These are phyloP conservation scores for Phytophthora kernoviae DNA, from an alignment of 352 stramenopile species.

Conservation along the genomic window DNA sequence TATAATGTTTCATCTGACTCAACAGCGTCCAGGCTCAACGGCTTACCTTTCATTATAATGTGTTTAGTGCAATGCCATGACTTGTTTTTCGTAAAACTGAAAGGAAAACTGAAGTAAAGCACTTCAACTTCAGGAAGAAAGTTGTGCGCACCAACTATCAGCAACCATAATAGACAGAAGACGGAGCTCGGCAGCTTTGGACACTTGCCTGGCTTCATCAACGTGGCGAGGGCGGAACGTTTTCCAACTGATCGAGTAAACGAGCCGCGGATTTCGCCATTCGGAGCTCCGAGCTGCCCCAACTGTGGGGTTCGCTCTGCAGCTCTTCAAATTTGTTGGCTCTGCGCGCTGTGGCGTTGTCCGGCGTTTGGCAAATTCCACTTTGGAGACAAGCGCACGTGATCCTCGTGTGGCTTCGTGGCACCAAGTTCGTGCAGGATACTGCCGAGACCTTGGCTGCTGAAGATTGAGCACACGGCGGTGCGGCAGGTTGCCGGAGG, in stretches of 20 bases:
- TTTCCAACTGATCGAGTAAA: constrained; percentile 9
- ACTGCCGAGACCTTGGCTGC: not conserved
- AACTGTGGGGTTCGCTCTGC: not conserved
- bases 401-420: not conserved
- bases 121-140: not conserved
- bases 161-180: not conserved
- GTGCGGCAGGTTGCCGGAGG: not conserved
- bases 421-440: not conserved
- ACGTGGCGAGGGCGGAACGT: not conserved
- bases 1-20: too few species aligned
- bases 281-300: not conserved
- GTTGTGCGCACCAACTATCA: not conserved
- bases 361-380: constrained; percentile 8
- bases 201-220: not conserved
- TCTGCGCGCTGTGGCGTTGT: not conserved
- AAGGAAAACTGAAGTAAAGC: not conserved
- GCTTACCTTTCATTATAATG: not conserved
- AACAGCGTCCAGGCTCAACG: too few species aligned
- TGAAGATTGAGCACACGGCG: not conserved
- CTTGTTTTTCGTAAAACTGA: too few species aligned
- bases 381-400: constrained; percentile 13
- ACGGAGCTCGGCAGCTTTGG: not conserved
- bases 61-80: too few species aligned
- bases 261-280: constrained; percentile 22
- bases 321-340: not conserved